Evolutionary conservation across 2,329 filamentous ascomycete genomes (phyloP).

Genomic region (Metarhizium robertsii): DNA sequence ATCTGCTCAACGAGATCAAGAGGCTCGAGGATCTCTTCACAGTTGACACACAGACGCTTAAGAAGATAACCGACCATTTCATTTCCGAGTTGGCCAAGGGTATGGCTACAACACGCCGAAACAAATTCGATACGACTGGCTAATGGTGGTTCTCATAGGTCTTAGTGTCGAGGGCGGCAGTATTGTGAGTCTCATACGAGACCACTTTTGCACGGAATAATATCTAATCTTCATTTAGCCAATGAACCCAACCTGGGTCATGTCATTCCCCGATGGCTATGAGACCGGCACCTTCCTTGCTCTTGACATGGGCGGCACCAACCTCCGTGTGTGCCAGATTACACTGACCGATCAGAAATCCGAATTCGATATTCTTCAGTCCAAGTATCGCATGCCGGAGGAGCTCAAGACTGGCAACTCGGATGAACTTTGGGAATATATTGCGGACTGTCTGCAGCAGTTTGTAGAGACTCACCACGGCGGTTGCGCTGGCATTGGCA

Average conservation of each 20-base stretch:
- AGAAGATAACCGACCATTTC: slow-evolving; percentile 86
- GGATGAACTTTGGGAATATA: slow-evolving; percentile 90
- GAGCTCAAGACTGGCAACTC: slow-evolving; percentile 78
- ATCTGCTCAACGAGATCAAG: slow-evolving; percentile 71
- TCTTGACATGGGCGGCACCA: slow-evolving; percentile 93
- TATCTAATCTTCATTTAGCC: slow-evolving; percentile 45
- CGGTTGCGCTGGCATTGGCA: slow-evolving; percentile 49
- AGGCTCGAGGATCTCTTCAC: slow-evolving; percentile 77
- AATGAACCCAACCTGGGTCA: slow-evolving; percentile 97
- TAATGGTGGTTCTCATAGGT: slow-evolving; percentile 37
- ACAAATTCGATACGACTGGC: neutral
- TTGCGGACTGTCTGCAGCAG: slow-evolving; percentile 83
- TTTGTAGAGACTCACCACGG: slow-evolving; percentile 83
- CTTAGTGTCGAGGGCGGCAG: slow-evolving; percentile 80
- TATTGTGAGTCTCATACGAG: slow-evolving; percentile 56
- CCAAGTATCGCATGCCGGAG: slow-evolving; percentile 90
- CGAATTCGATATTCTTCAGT: slow-evolving; percentile 90
- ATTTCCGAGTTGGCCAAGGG: slow-evolving; percentile 80
- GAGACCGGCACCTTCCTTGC: slow-evolving; percentile 84
- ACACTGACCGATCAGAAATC: slow-evolving; percentile 78
- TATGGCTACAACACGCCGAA: slow-evolving; percentile 19
- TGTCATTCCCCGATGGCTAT: slow-evolving; percentile 76
- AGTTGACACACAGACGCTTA: slow-evolving; percentile 69
- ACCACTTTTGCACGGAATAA: neutral
- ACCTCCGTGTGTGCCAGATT: slow-evolving; percentile 89